Base-by-base conservation (phyloP, 345 rosid genomes). In the Anacardium occidentale region DNA sequence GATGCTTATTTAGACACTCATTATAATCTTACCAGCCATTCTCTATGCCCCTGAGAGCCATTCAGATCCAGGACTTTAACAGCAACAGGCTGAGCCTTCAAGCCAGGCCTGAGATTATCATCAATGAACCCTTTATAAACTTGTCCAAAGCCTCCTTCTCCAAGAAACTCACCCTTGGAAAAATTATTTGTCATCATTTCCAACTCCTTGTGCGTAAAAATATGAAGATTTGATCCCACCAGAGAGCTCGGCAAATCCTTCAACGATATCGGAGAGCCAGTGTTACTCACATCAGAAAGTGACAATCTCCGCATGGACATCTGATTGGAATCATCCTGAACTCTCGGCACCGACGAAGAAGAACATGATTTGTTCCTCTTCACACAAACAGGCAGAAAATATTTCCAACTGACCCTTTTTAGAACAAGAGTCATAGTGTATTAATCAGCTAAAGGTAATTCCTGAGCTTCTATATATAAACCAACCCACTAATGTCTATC, bases 141-240 rank as follows among this genome's bases (percentile, higher is more conserved):
- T 9, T 74, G 56, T 24, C 94, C 94, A 14, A 89, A 89, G 52
- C 94, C 94, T 10, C 94, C 94, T 74, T 83, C 87, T 0, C 94
- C 94, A 0, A 89, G 83, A 54, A 51, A 76, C 45, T 85, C 78
- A 52, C 79, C 65, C 70, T 29, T 80, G 5, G 87, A 77, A 68
- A 89, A 86, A 12, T 77, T 51, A 18, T 71, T 72, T 0, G 94
- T 85, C 8, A 83, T 32, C 42, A 50, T 29, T 32, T 77, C 34
- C 3, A 89, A 76, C 77, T 89, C 94, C 68, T 76, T 73, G 50
- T 79, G 81, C 3, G 89, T 82, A 69, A 89, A 89, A 21, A 82
- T 68, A 67, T 85, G 86, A 11, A 89, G 85, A 50, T 77, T 82
- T n/a, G 78, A 74, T 11, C 80, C 78, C 12, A 81, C 70, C 22